A percentile compares a stretch with the other conserved stretches of the same genome.
These are phyloP conservation scores for Buxus sempervirens DNA, from an alignment of 164 flowering plant genomes.

Conservation along the genomic window DNA sequence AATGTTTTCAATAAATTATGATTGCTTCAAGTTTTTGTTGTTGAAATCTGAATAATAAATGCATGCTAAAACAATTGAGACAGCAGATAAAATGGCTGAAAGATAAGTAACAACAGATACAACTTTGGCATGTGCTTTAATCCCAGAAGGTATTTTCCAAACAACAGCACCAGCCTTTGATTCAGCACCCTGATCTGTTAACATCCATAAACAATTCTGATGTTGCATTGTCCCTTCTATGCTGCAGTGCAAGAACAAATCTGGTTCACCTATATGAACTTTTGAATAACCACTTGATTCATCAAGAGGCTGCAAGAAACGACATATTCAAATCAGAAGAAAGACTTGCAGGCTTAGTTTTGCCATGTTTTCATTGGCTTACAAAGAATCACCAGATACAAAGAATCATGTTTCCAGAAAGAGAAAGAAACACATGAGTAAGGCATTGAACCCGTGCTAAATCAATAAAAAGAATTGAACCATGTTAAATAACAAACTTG, in stretches of 20 bases:
- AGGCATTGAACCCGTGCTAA: too few species aligned
- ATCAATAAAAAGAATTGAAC: too few species aligned
- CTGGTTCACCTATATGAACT: slow-evolving; percentile 53
- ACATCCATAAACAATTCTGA: slow-evolving; percentile 29
- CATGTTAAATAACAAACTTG: too few species aligned
- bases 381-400: not conserved
- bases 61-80: slow-evolving; percentile 45
- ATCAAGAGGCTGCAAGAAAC: slow-evolving; percentile 61
- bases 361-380: not conserved
- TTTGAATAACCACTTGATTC: slow-evolving; percentile 53
- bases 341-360: not conserved
- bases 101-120: slow-evolving; percentile 61
- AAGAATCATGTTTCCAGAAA: not conserved
- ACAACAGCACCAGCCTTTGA: slow-evolving; percentile 11
- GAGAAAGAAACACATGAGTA: not conserved
- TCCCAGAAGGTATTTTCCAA: slow-evolving; percentile 78
- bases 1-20: not conserved
- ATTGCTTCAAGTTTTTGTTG: slow-evolving; percentile 17
- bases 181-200: slow-evolving; percentile 7
- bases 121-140: slow-evolving; percentile 36
- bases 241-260: slow-evolving; percentile 45
- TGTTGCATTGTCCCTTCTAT: slow-evolving; percentile 11
- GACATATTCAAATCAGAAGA: not conserved
- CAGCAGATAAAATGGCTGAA: slow-evolving; percentile 52
- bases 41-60: slow-evolving; percentile 20